Percentiles rank a stretch among this genome's conserved stretches.
Evolutionary conservation across 306 rosid genomes (phyloP).

Genomic region (Arachis hypogaea): DNA sequence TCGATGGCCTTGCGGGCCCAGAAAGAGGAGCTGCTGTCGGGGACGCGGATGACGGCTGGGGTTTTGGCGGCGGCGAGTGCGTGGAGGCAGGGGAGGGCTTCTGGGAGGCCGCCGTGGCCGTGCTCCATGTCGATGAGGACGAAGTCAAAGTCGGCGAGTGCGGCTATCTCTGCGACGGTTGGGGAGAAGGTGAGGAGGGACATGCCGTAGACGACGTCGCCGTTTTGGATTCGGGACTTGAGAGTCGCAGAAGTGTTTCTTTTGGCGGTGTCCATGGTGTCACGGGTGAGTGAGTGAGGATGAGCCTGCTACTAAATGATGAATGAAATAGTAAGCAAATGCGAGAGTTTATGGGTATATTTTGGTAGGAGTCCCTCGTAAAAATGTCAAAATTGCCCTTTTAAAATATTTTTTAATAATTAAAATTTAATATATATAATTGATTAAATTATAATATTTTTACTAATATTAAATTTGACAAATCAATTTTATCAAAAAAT

Average conservation of each 20-base stretch:
- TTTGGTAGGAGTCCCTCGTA: no score
- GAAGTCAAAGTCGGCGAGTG: conserved; percentile 74
- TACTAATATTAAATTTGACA: no score
- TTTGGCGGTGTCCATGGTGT: neutral
- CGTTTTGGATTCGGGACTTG: conserved; percentile 65
- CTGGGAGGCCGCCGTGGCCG: conserved; percentile 66
- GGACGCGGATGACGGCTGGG: conserved; percentile 69
- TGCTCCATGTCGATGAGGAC: conserved; percentile 90
- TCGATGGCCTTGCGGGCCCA: conserved; percentile 54
- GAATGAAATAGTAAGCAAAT: neutral
- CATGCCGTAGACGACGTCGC: conserved; percentile 73
- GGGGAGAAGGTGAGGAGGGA: conserved; percentile 83
- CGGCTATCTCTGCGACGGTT: conserved; percentile 83
- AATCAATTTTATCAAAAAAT: no score
- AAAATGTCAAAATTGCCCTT: no score
- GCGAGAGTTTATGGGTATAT: no score
- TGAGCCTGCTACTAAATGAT: neutral
- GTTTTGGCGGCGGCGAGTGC: conserved; percentile 73
- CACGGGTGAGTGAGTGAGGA: neutral
- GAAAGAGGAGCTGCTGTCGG: conserved; percentile 64
- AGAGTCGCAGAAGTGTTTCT: conserved; percentile 32
- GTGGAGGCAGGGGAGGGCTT: conserved; percentile 66
- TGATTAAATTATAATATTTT: no score
- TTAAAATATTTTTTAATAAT: no score
- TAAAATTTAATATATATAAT: no score